Evolutionary conservation across 148 eudicot species (phyloP), one percentile per base, ranked within the genome.

Genomic region (Rhododendron williamsianum): DNA sequence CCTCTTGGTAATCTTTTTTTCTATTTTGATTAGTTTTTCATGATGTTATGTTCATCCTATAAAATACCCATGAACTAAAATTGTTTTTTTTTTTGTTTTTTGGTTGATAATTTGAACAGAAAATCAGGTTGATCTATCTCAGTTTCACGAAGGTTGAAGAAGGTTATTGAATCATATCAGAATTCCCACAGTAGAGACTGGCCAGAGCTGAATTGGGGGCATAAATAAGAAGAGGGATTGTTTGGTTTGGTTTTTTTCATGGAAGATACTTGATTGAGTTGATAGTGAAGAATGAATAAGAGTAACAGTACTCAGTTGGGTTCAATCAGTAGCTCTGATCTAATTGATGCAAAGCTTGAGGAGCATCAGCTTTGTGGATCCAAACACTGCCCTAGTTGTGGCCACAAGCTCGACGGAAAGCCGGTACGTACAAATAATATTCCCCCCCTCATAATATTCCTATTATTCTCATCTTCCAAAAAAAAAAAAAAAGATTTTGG

Each of bases 311-410:
- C 86, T 45, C 90, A 91, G 76, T 83, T 90, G 86, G 91, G 90
- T 72, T 88, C 94, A 10, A 90, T 93, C 27, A 93, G 94, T 89
- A 90, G 91, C 78, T 89, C 92, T 74, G 98, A 95, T 92, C 96
- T 97, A 52, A 97, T 97, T 67, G 99, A 97, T 87, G 94, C 98
- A 16, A 97, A 95, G 89, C 98, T 97, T 77, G 99, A 97, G 85
- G 98, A 97, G 87, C 99, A 97, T 86, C 98, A 97, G 73, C 87
- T 94, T 3, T 92, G 98, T 87, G 99, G 96, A 90, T 92, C 98
- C 51, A 94, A 92, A 80, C 98, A 93, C 60, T 97, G 99, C 86
- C 99, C 98, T 43, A 94, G 98, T 51, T 97, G 99, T 67, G 99
- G 99, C 23, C 99, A 97, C 87, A 94, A 88, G 89, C 95, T 97